Evolutionary conservation across 305 asterid genomes (phyloP).

Genomic region (Lippia alba): DNA sequence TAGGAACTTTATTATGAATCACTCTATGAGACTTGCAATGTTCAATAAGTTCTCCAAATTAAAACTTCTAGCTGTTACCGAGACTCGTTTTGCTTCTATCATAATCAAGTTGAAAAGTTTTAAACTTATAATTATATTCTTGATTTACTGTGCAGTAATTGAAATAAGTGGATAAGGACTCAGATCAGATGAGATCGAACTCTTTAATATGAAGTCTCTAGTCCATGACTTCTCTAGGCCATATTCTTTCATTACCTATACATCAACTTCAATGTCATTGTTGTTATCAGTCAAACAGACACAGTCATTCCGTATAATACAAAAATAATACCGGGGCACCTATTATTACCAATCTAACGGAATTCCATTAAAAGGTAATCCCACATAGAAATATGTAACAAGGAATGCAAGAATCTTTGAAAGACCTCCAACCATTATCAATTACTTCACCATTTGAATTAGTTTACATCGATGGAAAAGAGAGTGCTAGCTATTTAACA

Average conservation of each 20-base stretch:
- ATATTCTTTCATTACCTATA: conserved; percentile 33
- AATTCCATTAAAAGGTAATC: conserved; percentile 15
- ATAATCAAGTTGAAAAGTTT: too few relatives aligned
- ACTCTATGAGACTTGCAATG: too few relatives aligned
- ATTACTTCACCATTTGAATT: too few relatives aligned
- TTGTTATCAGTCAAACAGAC: conserved; percentile 24
- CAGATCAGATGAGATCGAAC: background rate
- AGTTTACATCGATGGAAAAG: too few relatives aligned
- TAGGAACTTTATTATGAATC: too few relatives aligned
- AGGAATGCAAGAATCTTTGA: conserved; percentile 22
- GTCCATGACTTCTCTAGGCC: conserved; percentile 30
- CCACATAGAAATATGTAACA: conserved; percentile 16
- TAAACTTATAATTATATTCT: too few relatives aligned
- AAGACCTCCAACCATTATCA: conserved; percentile 21
- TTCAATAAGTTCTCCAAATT: too few relatives aligned
- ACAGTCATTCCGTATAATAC: conserved; percentile 15
- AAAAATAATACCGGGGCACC: background rate
- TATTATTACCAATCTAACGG: conserved; percentile 15
- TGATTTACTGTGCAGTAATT: too few relatives aligned
- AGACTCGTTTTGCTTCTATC: too few relatives aligned
- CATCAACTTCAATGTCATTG: conserved; percentile 14
- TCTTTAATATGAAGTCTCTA: conserved; percentile 16
- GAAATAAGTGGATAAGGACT: background rate
- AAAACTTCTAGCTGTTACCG: too few relatives aligned
- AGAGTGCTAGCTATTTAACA: too few relatives aligned